Conservation (phyloP, 331 rosid genomes). For the Spiraea crenata region DNA sequence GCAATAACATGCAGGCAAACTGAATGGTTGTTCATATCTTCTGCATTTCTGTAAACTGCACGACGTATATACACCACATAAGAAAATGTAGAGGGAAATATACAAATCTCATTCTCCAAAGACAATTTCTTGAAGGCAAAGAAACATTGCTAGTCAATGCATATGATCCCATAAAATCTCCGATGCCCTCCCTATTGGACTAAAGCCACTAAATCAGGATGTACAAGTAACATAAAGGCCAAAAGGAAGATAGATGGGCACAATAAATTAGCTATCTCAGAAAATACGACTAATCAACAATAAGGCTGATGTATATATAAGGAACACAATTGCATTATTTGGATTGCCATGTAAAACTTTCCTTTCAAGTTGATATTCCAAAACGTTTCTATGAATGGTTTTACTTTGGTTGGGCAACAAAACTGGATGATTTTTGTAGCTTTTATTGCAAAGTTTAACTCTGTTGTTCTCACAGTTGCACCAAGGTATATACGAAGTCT, state of each 20-base stretch:
- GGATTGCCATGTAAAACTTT: not conserved
- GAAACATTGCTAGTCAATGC: not conserved
- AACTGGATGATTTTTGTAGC: not conserved
- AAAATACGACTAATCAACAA: not conserved
- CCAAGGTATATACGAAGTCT: not conserved
- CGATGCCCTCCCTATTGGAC: not conserved
- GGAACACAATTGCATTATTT: not conserved
- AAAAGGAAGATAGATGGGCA: not conserved
- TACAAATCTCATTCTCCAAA: not conserved
- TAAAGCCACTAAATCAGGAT: not conserved
- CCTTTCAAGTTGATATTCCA: not conserved
- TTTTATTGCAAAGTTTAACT: not conserved
- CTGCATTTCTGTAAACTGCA: slow-evolving; percentile 94
- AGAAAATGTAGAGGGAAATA: not conserved
- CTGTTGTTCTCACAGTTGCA: not conserved
- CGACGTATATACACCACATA: not conserved
- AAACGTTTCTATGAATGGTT: not conserved
- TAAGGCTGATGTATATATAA: not conserved
- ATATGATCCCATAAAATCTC: not conserved
- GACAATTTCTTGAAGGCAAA: not conserved
- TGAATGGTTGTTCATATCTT: slow-evolving; percentile 96
- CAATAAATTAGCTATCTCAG: not conserved
- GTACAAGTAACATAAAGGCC: not conserved
- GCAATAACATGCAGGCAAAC: slow-evolving; percentile 91
- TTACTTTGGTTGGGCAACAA: not conserved